phyloP scores from a whole-genome alignment of 75 land plant genomes.

The Selaginella tamariscina region DNA sequence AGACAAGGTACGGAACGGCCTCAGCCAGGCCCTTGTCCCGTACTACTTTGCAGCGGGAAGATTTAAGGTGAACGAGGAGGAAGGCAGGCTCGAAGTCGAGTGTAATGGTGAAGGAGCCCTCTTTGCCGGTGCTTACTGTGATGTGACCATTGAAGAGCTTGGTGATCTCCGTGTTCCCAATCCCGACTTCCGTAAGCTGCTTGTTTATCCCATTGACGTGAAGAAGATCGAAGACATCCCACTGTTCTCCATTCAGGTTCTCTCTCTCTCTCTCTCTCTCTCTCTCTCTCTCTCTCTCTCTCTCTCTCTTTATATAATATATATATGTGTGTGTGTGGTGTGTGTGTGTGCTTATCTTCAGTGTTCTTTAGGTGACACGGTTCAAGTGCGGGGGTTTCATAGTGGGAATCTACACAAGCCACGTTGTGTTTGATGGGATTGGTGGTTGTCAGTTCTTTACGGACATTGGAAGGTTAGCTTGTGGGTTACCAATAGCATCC shows the following conservation, averaged over 20 bases:
- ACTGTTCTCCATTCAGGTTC: no score
- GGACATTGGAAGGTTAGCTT: conserved; percentile 23
- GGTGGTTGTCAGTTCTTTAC: conserved; percentile 30
- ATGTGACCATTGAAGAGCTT: background rate
- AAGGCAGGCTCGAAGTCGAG: background rate
- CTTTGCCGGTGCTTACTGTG: background rate
- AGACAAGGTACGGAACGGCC: background rate
- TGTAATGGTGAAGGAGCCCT: background rate
- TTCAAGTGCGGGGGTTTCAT: conserved; percentile 43
- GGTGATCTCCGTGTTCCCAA: background rate
- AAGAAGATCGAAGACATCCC: background rate
- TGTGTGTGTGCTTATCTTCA: no score
- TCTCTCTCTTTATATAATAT: no score
- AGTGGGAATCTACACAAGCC: conserved; percentile 33
- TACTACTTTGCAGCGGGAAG: conserved; percentile 5
- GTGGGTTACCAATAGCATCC: conserved; percentile 24
- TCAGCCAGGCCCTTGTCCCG: background rate
- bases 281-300: no score
- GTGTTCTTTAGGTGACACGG: conserved; percentile 28
- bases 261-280: no score
- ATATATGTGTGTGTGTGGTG: no score
- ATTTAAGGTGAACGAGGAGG: background rate
- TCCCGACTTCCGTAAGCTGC: background rate
- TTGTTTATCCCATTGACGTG: background rate
- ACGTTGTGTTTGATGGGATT: conserved; percentile 35